Conservation (phyloP, 352 stramenopile genomes). For the Phytophthora nicotianae region DNA sequence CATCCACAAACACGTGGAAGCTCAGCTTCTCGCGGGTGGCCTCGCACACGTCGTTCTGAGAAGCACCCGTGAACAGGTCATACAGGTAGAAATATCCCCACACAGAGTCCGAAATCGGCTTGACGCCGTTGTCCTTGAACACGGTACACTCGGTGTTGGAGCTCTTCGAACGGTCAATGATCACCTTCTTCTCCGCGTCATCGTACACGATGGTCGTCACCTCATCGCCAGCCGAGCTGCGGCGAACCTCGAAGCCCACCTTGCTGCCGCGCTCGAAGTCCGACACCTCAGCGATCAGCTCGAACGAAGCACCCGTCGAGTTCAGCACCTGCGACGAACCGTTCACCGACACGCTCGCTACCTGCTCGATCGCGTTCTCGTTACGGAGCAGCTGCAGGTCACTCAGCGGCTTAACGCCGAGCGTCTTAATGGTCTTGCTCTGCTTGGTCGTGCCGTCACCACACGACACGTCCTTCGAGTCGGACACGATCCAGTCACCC, state of each 20-base stretch:
- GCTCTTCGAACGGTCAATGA: constrained; percentile 60
- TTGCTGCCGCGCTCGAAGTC: constrained; percentile 47
- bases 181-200: constrained; percentile 58
- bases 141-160: constrained; percentile 53
- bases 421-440: constrained; percentile 74
- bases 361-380: constrained; percentile 36
- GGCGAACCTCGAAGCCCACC: constrained; percentile 65
- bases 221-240: constrained; percentile 50
- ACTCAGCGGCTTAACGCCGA: constrained; percentile 51
- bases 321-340: constrained; percentile 40
- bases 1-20: constrained; percentile 73
- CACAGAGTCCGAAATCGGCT: constrained; percentile 36
- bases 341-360: constrained; percentile 37
- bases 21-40: constrained; percentile 49
- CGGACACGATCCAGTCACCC: constrained; percentile 66
- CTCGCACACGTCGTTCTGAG: constrained; percentile 36
- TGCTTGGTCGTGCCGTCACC: constrained; percentile 24
- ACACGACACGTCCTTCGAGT: constrained; percentile 38
- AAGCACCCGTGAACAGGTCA: constrained; percentile 41
- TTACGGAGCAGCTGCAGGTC: constrained; percentile 58
- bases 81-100: constrained; percentile 70
- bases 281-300: constrained; percentile 52
- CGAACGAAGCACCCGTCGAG: constrained; percentile 56
- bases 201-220: constrained; percentile 70
- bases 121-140: constrained; percentile 43